Percentiles rank a stretch among this genome's conserved stretches.
phyloP scores from a whole-genome alignment of 2,329 filamentous ascomycete species.

The Ceratocystis variospora region DNA sequence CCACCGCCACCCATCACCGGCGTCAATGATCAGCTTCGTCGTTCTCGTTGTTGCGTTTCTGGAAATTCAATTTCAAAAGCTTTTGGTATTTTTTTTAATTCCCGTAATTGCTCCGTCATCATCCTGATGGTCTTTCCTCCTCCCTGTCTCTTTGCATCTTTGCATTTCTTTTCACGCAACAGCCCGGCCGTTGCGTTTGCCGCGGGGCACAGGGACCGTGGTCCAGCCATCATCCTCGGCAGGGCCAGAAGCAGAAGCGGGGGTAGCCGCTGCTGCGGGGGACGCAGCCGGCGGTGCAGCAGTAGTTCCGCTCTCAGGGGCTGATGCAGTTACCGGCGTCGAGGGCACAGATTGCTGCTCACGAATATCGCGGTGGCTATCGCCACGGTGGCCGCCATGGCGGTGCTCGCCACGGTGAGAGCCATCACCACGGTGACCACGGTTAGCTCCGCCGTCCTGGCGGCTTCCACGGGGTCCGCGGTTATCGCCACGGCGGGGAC shows the following conservation, averaged over 20 bases:
- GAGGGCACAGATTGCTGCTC: constrained; percentile 23
- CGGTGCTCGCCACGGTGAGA: constrained; percentile 6
- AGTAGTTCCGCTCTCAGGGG: constrained; percentile 20
- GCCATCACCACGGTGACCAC: background rate
- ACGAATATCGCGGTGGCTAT: constrained; percentile 22
- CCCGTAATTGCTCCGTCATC: background rate
- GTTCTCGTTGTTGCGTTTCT: constrained; percentile 1
- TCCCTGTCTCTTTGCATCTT: background rate
- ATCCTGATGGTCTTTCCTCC: background rate
- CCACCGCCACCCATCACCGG: background rate
- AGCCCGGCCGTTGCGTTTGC: constrained; percentile 17
- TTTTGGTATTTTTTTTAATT: constrained; percentile 8
- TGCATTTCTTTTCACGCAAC: constrained; percentile 5
- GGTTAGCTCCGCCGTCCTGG: constrained; percentile 5
- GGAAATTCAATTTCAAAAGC: constrained; percentile 1
- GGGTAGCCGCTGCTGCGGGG: constrained; percentile 24
- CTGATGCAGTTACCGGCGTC: constrained; percentile 20
- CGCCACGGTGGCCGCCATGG: constrained; percentile 6
- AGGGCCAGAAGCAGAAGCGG: constrained; percentile 25
- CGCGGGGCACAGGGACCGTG: constrained; percentile 33
- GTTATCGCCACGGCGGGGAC: constrained; percentile 33
- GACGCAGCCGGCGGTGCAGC: constrained; percentile 21
- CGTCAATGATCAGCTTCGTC: background rate
- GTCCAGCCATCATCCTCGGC: constrained; percentile 52
- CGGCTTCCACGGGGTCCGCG: constrained; percentile 29